Evolutionary conservation across 306 rosid species (phyloP).

Genomic region (Astragalus glycyphyllos): DNA sequence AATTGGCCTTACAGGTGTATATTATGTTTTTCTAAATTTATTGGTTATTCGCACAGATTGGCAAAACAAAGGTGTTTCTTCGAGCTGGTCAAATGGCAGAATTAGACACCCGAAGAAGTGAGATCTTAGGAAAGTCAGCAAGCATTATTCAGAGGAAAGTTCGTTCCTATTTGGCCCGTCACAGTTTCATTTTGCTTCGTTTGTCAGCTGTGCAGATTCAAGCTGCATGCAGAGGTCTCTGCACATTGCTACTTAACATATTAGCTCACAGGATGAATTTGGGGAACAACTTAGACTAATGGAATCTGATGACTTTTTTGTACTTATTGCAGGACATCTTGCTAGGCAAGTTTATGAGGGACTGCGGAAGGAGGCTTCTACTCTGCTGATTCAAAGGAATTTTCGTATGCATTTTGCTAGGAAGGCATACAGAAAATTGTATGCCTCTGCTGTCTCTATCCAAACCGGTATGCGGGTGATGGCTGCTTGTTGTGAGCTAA

Average conservation of each 20-base stretch:
- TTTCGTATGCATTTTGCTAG: conserved; percentile 86
- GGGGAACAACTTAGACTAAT: conserved; percentile 24
- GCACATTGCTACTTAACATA: conserved; percentile 32
- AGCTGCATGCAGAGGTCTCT: conserved; percentile 91
- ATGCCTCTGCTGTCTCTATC: conserved; percentile 70
- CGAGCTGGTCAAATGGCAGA: conserved; percentile 99
- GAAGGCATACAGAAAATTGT: conserved; percentile 71
- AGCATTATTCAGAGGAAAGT: conserved; percentile 95
- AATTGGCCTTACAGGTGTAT: conserved; percentile 15
- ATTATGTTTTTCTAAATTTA: conserved; percentile 30
- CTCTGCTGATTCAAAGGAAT: conserved; percentile 77
- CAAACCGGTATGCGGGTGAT: conserved; percentile 94
- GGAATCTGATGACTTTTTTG: conserved; percentile 33
- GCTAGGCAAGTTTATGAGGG: conserved; percentile 74
- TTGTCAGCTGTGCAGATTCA: conserved; percentile 77
- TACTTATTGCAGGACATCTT: conserved; percentile 74
- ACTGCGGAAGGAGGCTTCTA: conserved; percentile 79
- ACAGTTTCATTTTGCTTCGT: conserved; percentile 63
- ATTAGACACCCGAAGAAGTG: conserved; percentile 88
- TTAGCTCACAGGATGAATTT: conserved; percentile 29
- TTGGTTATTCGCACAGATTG: conserved; percentile 74
- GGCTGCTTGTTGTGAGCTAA: conserved; percentile 82
- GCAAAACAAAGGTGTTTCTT: conserved; percentile 94
- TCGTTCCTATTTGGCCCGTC: conserved; percentile 82
- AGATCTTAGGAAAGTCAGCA: conserved; percentile 93